Base-by-base conservation (phyloP, 1,284 basidiomycete genomes). In the Tranzscheliella williamsii region DNA sequence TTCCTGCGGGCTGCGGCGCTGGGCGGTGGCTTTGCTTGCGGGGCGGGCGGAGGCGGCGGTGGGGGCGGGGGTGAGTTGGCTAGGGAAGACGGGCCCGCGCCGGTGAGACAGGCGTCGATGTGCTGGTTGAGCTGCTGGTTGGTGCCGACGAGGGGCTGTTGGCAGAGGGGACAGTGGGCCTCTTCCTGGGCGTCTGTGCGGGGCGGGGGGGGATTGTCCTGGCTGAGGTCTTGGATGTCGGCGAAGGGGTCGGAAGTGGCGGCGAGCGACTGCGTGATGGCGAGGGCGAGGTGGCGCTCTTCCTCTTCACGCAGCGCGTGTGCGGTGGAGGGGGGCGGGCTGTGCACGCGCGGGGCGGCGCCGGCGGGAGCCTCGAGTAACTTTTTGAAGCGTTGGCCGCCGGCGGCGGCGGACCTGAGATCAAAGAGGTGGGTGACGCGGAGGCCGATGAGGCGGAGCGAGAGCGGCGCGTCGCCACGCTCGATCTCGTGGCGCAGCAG, bases 361-460 rank as follows among this genome's bases (percentile, higher is more conserved):
- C 21, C 26, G 27, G 29, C 11, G 2, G 41, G 38, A 6, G 42
- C 22, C 24, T 63, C 45, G 20, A 57, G 55, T n/a, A 67, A 31
- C 36, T 54, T 61, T 18, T 45, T 31, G 7, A 67, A 27, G 18
- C 58, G 42, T 32, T 62, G 50, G 13, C 49, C 58, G 18, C 52
- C 58, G 3, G 54, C 54, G 2, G 57, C 58, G 17, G 50, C 58
- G 9, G 52, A 42, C 11, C 58, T 47, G n/a, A 63, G 43, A 32
- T 73, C 71, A 6, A 67, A 40, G 2, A 75, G 54, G 21, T 63
- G 50, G 2, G 71, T 66, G 5, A 58, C 53, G 4, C 74, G 51
- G 0, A 73, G 67, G 15, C 74, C 74, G 4, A 76, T 69, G 23
- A 76, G 47, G 4, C 74, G 52, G 22, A 76, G 38, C 4, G 50